Conservation (phyloP, 495 filamentous ascomycete genomes). For the Aspergillus leporis region DNA sequence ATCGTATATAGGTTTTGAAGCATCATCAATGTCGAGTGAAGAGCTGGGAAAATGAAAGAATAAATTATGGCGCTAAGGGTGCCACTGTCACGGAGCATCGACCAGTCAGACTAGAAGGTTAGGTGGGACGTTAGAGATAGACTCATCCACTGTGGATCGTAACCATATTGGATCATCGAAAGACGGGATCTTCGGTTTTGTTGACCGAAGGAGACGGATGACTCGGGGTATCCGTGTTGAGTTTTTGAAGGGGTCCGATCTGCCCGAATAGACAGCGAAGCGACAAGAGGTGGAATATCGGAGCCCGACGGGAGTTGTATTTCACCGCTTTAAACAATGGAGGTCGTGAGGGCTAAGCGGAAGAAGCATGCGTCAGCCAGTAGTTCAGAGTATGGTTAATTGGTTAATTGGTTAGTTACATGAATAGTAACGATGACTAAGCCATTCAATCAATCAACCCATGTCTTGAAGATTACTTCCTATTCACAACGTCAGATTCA, state of each 20-base stretch:
- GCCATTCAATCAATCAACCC: neutral
- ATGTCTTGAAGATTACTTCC: neutral
- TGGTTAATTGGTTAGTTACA: neutral
- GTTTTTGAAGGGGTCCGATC: neutral
- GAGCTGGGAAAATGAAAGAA: constrained; percentile 3
- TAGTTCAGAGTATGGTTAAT: neutral
- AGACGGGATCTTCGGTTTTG: constrained; percentile 13
- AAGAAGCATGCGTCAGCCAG: neutral
- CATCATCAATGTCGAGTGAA: neutral
- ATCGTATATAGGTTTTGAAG: neutral
- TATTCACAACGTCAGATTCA: neutral
- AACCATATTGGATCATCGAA: constrained; percentile 7
- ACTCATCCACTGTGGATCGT: constrained; percentile 10
- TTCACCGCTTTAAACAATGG: neutral
- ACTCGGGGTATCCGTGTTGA: neutral
- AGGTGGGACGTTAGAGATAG: constrained; percentile 16
- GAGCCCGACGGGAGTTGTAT: constrained; percentile 1
- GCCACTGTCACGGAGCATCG: neutral
- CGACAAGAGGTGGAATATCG: neutral
- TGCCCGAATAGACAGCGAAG: neutral
- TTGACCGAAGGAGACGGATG: neutral
- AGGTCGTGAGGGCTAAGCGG: neutral
- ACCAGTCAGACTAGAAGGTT: neutral
- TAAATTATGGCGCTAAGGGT: neutral
- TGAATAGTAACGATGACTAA: neutral